Conservation (phyloP, 345 rosid species). For the Cardiospermum halicacabum region DNA sequence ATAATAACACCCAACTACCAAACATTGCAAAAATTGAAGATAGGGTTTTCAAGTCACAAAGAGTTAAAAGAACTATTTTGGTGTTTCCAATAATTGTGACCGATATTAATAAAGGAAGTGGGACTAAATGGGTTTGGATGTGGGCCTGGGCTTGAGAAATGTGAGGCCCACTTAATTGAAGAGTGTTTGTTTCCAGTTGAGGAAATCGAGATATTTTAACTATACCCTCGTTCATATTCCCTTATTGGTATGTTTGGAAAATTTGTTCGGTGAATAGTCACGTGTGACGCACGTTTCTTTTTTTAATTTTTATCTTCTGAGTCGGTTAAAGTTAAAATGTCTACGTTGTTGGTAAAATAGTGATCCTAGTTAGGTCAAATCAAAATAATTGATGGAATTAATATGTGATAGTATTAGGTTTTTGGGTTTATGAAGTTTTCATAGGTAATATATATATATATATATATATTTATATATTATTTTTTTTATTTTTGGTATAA, state of each 20-base stretch:
- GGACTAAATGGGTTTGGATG: constrained; percentile 10
- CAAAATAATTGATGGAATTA: no score
- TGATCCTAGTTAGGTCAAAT: no score
- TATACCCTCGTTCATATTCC: constrained; percentile 57
- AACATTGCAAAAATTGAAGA: constrained; percentile 8
- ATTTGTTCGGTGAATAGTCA: constrained; percentile 14
- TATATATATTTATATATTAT: background rate
- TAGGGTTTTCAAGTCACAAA: background rate
- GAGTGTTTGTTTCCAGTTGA: constrained; percentile 32
- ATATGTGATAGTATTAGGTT: no score
- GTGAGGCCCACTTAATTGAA: constrained; percentile 12
- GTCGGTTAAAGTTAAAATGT: no score
- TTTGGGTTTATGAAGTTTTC: no score
- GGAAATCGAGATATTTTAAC: constrained; percentile 35
- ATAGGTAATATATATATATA: no score
- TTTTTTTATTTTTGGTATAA: no score
- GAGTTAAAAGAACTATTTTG: background rate
- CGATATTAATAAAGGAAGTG: constrained; percentile 12
- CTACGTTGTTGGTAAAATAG: no score
- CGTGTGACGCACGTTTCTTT: constrained; percentile 26
- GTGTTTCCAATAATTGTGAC: background rate
- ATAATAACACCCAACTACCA: background rate
- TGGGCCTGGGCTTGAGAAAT: constrained; percentile 44
- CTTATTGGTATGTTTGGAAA: constrained; percentile 34
- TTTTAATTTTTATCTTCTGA: background rate